These are phyloP conservation scores for Eucalyptus rudis DNA, from an alignment of 345 rosid genomes.

Conservation along the genomic window DNA sequence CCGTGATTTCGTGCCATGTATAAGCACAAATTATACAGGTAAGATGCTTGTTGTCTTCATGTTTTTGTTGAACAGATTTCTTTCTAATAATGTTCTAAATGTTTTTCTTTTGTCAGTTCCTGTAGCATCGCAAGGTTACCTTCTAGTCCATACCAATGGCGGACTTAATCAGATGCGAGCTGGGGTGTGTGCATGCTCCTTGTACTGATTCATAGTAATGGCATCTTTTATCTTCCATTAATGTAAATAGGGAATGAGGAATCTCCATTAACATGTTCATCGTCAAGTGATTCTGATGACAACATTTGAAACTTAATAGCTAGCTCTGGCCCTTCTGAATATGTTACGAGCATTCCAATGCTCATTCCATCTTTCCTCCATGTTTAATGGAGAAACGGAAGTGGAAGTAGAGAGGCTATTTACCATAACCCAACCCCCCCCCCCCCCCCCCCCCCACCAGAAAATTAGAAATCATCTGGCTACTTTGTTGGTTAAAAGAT, in stretches of 20 bases:
- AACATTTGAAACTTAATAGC: neutral
- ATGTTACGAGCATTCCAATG: neutral
- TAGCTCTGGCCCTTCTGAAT: neutral
- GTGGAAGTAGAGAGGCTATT: neutral
- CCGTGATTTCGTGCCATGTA: conserved; percentile 53
- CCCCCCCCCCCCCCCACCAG: neutral
- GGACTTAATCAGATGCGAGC: conserved; percentile 99
- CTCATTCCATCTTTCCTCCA: neutral
- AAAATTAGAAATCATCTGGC: neutral
- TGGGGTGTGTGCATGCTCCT: conserved; percentile 39
- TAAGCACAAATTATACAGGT: conserved; percentile 50
- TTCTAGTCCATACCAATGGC: conserved; percentile 87
- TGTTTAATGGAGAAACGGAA: neutral
- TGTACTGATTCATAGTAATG: neutral
- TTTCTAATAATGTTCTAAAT: neutral
- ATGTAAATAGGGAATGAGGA: neutral
- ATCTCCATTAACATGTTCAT: neutral
- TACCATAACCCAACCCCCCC: neutral
- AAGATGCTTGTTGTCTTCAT: neutral
- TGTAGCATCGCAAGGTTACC: conserved; percentile 48
- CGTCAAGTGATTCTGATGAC: neutral
- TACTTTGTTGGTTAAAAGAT: neutral
- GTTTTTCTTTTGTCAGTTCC: conserved; percentile 11
- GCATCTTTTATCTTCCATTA: neutral
- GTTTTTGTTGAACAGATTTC: neutral